Evolutionary conservation across 2,329 filamentous ascomycete genomes (phyloP).

Genomic region (Neopestalotiopsis sp.): DNA sequence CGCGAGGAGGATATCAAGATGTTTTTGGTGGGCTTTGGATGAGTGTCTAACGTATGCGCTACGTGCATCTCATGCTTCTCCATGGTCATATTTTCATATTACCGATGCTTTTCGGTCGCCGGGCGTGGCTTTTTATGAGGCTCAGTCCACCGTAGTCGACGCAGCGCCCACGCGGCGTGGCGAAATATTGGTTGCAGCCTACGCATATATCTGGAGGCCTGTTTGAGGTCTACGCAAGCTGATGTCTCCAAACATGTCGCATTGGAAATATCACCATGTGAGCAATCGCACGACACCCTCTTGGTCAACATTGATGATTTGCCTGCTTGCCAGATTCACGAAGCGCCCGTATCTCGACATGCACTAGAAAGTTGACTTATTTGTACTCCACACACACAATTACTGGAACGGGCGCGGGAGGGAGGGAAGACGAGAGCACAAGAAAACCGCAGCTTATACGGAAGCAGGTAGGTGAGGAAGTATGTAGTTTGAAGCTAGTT

Average conservation of each 20-base stretch:
- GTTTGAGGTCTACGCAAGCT: slow-evolving; percentile 11
- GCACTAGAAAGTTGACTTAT: background rate
- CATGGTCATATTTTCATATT: background rate
- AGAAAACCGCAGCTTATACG: background rate
- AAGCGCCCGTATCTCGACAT: slow-evolving; percentile 1
- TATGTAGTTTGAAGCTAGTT: background rate
- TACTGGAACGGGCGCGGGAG: background rate
- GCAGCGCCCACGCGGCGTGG: slow-evolving; percentile 11
- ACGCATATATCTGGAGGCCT: background rate
- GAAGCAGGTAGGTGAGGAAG: background rate
- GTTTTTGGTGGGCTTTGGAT: background rate
- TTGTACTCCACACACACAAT: background rate
- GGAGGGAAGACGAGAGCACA: background rate
- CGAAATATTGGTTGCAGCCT: slow-evolving; percentile 11
- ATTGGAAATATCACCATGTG: slow-evolving; percentile 6
- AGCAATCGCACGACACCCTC: slow-evolving; percentile 1
- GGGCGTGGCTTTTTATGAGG: slow-evolving; percentile 18
- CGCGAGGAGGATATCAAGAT: background rate
- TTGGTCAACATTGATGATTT: background rate
- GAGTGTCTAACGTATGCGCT: background rate
- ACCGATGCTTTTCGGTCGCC: background rate
- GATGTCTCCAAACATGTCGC: slow-evolving; percentile 8
- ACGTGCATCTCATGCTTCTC: background rate
- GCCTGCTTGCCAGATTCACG: slow-evolving; percentile 6
- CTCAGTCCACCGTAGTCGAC: background rate